Conservation (phyloP, 2,329 filamentous ascomycete species). For the Paraphoma chrysanthemicola region DNA sequence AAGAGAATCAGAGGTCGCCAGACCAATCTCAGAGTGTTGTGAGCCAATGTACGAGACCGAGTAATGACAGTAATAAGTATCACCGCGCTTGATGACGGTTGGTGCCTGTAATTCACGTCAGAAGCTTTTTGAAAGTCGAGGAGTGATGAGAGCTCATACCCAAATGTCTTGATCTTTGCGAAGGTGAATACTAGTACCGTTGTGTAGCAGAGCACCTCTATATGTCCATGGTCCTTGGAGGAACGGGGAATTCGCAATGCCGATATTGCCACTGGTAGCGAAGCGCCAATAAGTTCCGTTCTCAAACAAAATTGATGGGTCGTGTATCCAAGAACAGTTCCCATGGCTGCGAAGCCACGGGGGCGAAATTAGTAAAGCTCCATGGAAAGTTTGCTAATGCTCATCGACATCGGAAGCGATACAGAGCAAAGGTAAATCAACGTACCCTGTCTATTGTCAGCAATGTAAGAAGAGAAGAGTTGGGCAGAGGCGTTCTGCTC, state of each 20-base stretch:
- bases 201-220: constrained; percentile 52
- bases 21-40: constrained; percentile 66
- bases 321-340: constrained; percentile 51
- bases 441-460: too few species aligned
- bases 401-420: too few species aligned
- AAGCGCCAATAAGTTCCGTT: constrained; percentile 58
- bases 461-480: too few species aligned
- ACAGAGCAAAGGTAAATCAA: too few species aligned
- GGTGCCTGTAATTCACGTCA: constrained; percentile 59
- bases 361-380: too few species aligned
- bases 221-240: constrained; percentile 57
- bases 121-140: neutral
- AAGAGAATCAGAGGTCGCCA: constrained; percentile 57
- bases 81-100: constrained; percentile 63
- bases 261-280: constrained; percentile 56
- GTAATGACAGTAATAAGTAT: constrained; percentile 68
- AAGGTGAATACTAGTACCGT: constrained; percentile 52
- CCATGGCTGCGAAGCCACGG: constrained; percentile 24
- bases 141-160: constrained; percentile 35
- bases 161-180: constrained; percentile 55
- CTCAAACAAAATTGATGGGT: constrained; percentile 52
- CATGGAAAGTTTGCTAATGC: too few species aligned
- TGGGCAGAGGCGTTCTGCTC: too few species aligned
- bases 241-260: constrained; percentile 52
- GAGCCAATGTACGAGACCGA: constrained; percentile 65